Evolutionary conservation across 768 basidiomycete species (phyloP), one percentile per base, ranked within the genome.

Genomic region (Clitopilus passeckerianus): DNA sequence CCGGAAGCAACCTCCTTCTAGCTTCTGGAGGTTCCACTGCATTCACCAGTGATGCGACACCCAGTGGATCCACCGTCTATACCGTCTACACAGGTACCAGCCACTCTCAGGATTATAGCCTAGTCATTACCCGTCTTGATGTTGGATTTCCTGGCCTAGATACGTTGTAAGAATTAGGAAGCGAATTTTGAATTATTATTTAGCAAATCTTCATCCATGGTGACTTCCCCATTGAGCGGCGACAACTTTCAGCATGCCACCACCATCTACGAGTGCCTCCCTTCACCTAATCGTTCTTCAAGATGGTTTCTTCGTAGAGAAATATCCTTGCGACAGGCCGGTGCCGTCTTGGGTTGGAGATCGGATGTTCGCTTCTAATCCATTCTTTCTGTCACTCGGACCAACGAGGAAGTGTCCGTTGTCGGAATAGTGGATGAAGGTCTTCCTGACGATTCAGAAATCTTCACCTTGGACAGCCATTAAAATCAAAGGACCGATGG

Each of bases 401-500:
- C 86, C 6, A 65, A 65, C 6, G 85, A 88, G 33, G 87, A 90
- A 64, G 72, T 85, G 1, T 88, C 86, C 1, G 64, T 89, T 56
- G 81, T 85, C n/a, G 78, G 80, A 15, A 73, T 81, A 65, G 66
- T 69, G 22, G 71, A 73, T 14, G 64, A 73, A 14, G 70, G 61
- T 56, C 73, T 78, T 69, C 74, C 74, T 18, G 67, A 74, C 55
- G 16, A 73, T 72, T 58, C 67, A 69, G 57, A 72, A 78, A 41
- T 69, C 75, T 30, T 75, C 77, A 22, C 72, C 74, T 1, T 86
- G 86, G 86, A 75, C 70, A 64, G 82, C 82, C 65, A 82, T 88
- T 60, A 83, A 83, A 68, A 83, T 89, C 41, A 75, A 73, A 34
- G 87, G 86, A 2, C 86, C 85, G 2, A 84, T 89, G 84, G 83